phyloP scores from a whole-genome alignment of 75 land plant species.

The Pinus tabuliformis region DNA sequence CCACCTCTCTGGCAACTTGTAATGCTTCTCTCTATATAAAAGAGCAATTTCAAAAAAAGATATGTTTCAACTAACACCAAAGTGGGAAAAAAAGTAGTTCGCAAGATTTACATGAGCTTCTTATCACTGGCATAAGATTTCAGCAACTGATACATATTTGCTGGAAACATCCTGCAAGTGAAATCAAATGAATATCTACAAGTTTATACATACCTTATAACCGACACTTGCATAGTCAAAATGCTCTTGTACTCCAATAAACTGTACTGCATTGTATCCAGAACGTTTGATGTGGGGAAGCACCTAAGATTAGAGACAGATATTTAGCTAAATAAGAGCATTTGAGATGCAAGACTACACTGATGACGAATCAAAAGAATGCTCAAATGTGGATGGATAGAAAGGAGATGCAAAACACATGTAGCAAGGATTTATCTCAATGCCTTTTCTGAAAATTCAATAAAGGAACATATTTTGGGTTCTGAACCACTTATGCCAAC shows the following conservation, averaged over 20 bases:
- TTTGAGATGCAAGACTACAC: neutral
- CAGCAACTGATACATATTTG: neutral
- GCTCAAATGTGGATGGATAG: neutral
- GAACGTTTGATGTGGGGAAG: constrained; percentile 82
- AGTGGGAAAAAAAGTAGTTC: neutral
- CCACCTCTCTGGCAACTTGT: no score
- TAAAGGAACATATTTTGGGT: constrained; percentile 66
- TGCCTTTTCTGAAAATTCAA: constrained; percentile 76
- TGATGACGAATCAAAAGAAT: neutral
- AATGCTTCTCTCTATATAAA: no score
- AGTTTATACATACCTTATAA: constrained; percentile 60
- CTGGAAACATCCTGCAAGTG: neutral
- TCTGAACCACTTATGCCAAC: constrained; percentile 91
- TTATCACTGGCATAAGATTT: neutral
- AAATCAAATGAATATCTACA: constrained; percentile 5
- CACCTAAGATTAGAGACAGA: constrained; percentile 41
- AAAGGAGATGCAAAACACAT: neutral
- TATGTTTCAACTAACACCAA: neutral
- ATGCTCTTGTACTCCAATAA: constrained; percentile 91
- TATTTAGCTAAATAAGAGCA: neutral
- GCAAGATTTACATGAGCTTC: neutral
- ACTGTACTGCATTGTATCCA: constrained; percentile 93
- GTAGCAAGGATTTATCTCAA: neutral
- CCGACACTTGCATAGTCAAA: constrained; percentile 90
- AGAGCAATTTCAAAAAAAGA: no score